A percentile compares a stretch with the other conserved stretches of the same genome.
Evolutionary conservation across 148 eudicot genomes (phyloP).

Genomic region (Drosera capensis): DNA sequence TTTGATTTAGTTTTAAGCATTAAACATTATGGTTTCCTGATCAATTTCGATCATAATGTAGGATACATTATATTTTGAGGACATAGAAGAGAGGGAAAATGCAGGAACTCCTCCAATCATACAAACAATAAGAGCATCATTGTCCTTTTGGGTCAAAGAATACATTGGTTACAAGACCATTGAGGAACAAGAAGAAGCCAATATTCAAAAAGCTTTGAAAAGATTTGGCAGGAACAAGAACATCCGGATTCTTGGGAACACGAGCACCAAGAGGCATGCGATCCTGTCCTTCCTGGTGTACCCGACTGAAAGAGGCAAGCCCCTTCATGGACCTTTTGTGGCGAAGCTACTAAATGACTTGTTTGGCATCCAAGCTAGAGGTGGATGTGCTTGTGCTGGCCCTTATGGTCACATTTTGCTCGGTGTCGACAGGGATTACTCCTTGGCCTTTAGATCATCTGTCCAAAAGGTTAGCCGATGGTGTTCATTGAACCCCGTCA

Average conservation of each 20-base stretch:
- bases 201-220: slow-evolving; percentile 13
- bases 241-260: slow-evolving; percentile 17
- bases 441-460: slow-evolving; percentile 17
- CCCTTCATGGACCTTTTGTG: slow-evolving; percentile 31
- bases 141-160: slow-evolving; percentile 37
- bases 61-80: slow-evolving; percentile 23
- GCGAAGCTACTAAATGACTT: slow-evolving; percentile 32
- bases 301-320: slow-evolving; percentile 14
- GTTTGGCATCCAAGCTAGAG: slow-evolving; percentile 37
- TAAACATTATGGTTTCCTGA: not conserved
- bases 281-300: slow-evolving; percentile 28
- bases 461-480: slow-evolving; percentile 24
- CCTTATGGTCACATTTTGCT: slow-evolving; percentile 35
- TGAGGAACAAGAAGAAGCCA: slow-evolving; percentile 9
- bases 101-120: slow-evolving; percentile 36
- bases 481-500: no score
- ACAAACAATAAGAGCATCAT: slow-evolving; percentile 27
- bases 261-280: slow-evolving; percentile 4
- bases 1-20: no score
- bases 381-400: slow-evolving; percentile 47
- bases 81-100: slow-evolving; percentile 30
- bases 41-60: not conserved
- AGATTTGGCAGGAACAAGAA: slow-evolving; percentile 12
- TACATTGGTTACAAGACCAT: slow-evolving; percentile 21
- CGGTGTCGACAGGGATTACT: slow-evolving; percentile 14